Evolutionary conservation across 495 filamentous ascomycete species (phyloP), one percentile per base, ranked within the genome.

Genomic region (Platismatia glauca): DNA sequence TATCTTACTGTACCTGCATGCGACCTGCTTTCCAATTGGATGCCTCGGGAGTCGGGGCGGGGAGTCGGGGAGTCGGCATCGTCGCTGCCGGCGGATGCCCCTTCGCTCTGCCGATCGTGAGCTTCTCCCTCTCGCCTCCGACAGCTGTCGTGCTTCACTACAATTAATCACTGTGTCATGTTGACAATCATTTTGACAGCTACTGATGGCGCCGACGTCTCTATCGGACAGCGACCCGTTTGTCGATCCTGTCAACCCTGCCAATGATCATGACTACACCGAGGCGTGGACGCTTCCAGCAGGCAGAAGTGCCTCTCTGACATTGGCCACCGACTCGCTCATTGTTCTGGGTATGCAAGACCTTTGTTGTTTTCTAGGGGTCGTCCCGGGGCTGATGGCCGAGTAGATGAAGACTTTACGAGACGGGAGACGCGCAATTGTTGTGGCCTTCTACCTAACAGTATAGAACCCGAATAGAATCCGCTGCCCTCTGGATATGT

Each of bases 261-360:
- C 38, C 22, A 43, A 35, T 15, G 50, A 59, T 34, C 31, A 31
- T 34, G 35, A 56, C 9, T 58, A 62, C 27, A 48, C 35, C 9
- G 66, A 75, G 60, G 77, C 77, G 59, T 72, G 71, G 50, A 81
- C 79, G 12, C 71, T 87, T 58, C 71, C 75, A 29, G 78, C 86
- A 39, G 85, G 80, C 68, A 77, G 81, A 59, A 78, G 80, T 65
- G 82, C 84, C 20, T 83, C 82, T 3, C 71, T 89, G 62, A 86
- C 82, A 12, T 72, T 89, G 35, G 80, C 79, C n/a, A 82, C 80
- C 1, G 84, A 88, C 65, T 82, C 83, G 38, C 76, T 89, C 53
- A 76, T 86, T 61, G 76, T 89, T 15, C 71, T 84, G n/a, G 84
- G 85, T 86, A 78, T 60, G 74, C 68, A 46, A 56, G 22, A 33